Conservation (phyloP, 306 rosid species). For the Inga laurina region DNA sequence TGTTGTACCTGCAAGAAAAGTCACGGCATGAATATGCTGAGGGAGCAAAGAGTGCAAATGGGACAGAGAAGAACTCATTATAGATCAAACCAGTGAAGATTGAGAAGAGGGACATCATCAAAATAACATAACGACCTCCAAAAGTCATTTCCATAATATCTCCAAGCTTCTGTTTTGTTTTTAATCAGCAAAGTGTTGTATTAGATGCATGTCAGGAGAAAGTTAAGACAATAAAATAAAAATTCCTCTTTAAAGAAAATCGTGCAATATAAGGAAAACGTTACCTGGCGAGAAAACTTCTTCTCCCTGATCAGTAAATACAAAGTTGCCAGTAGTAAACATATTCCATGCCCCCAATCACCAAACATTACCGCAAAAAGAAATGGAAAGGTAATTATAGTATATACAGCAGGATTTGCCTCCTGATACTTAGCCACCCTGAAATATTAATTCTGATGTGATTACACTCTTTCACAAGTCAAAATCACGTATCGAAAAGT, state of each 20-base stretch:
- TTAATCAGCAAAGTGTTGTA: conserved; percentile 7
- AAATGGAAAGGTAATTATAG: conserved; percentile 91
- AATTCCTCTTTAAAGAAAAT: not conserved
- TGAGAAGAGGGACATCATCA: conserved; percentile 91
- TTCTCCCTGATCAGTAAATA: conserved; percentile 76
- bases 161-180: conserved; percentile 82
- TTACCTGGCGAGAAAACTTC: conserved; percentile 85
- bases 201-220: conserved; percentile 40
- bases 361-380: conserved; percentile 99
- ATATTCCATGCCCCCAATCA: conserved; percentile 99
- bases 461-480: conserved; percentile 19
- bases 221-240: not conserved
- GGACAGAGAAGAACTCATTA: conserved; percentile 95
- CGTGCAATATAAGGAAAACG: not conserved
- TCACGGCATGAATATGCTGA: conserved; percentile 93
- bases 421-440: conserved; percentile 99
- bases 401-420: conserved; percentile 92
- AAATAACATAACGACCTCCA: conserved; percentile 94
- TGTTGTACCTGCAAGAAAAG: conserved; percentile 77
- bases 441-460: conserved; percentile 35
- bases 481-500: not conserved
- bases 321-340: conserved; percentile 77
- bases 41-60: conserved; percentile 79
- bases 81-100: conserved; percentile 94
- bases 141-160: conserved; percentile 95